Conservation (phyloP, 2,329 filamentous ascomycete genomes). For the Microcera coccophila region DNA sequence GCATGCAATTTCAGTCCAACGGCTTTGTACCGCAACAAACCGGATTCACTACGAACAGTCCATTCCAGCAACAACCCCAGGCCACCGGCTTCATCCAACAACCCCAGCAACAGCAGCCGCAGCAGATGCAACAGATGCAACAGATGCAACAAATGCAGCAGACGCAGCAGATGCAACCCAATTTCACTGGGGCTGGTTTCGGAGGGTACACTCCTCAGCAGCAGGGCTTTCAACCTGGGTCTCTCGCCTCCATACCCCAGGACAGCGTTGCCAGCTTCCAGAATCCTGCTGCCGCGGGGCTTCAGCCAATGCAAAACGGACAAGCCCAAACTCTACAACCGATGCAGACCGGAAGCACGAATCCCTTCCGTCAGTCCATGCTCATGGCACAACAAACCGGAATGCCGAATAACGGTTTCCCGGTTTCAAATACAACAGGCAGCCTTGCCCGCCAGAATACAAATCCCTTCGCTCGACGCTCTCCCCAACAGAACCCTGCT, state of each 20-base stretch:
- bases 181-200: constrained; percentile 70
- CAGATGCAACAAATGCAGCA: too few species aligned
- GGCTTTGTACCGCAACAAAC: constrained; percentile 32
- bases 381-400: constrained; percentile 59
- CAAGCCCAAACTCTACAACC: constrained; percentile 22
- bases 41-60: constrained; percentile 25
- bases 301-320: constrained; percentile 19
- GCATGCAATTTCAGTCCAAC: constrained; percentile 22
- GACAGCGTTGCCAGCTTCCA: constrained; percentile 41
- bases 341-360: constrained; percentile 56
- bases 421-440: constrained; percentile 41
- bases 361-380: constrained; percentile 93
- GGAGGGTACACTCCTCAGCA: constrained; percentile 72
- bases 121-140: constrained; percentile 27
- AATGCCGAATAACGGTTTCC: constrained; percentile 30
- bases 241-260: constrained; percentile 56
- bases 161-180: constrained; percentile 42
- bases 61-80: constrained; percentile 32
- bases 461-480: constrained; percentile 84
- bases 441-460: constrained; percentile 62
- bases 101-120: constrained; percentile 34
- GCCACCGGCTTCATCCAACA: constrained; percentile 34
- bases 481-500: constrained; percentile 40
- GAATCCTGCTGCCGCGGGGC: constrained; percentile 23
- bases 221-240: constrained; percentile 48